Evolutionary conservation across 257 asterid species (phyloP).

Genomic region (Gardenia jasminoides): DNA sequence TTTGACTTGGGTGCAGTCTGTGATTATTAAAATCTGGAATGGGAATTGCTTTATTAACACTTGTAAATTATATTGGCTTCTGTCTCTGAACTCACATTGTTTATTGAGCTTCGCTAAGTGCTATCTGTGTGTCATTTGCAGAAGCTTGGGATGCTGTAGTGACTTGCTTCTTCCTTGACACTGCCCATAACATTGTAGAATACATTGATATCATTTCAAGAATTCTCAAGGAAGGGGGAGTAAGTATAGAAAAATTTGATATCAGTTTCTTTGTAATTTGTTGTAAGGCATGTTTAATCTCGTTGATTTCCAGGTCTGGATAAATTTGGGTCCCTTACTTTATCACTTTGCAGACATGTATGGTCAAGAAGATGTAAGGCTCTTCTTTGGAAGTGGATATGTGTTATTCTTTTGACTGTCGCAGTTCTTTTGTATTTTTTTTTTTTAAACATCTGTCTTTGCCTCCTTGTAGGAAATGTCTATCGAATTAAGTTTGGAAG

Average conservation of each 20-base stretch:
- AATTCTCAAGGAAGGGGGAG: conserved; percentile 91
- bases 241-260: conserved; percentile 40
- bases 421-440: conserved; percentile 2
- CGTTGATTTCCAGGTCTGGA: conserved; percentile 75
- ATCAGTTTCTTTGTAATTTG: conserved; percentile 6
- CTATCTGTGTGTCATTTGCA: conserved; percentile 29
- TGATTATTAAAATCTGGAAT: background rate
- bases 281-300: conserved; percentile 17
- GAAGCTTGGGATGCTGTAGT: conserved; percentile 98
- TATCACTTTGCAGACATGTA: conserved; percentile 89
- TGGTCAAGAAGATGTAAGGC: conserved; percentile 77
- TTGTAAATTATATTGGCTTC: background rate
- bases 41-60: background rate
- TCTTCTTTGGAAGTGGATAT: conserved; percentile 14
- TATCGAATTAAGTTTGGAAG: conserved; percentile 94
- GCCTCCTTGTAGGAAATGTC: conserved; percentile 74
- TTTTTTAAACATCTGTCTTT: conserved; percentile 9
- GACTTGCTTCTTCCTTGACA: conserved; percentile 94
- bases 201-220: conserved; percentile 83
- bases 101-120: conserved; percentile 9
- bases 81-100: background rate
- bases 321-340: conserved; percentile 92
- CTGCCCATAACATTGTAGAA: conserved; percentile 96
- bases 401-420: background rate
- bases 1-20: background rate